Percentiles rank a stretch among this genome's conserved stretches.
Conservation (phyloP, 345 rosid genomes). For the Lumnitzera littorea region DNA sequence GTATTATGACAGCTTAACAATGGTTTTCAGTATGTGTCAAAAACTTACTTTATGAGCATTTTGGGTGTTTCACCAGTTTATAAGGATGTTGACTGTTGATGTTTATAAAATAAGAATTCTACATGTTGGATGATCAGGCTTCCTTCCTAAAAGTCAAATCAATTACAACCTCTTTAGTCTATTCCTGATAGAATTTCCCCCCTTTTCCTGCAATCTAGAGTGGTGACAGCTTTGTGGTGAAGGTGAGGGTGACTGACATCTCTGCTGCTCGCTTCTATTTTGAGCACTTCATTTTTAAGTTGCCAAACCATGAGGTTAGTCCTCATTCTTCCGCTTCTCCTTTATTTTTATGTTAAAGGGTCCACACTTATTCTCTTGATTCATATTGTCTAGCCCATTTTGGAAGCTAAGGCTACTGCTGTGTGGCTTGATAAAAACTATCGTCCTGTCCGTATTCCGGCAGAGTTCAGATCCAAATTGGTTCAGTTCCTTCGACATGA, state of each 20-base stretch:
- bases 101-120: background rate
- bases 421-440: conserved; percentile 83
- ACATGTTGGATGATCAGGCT: background rate
- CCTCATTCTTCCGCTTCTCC: background rate
- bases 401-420: conserved; percentile 71
- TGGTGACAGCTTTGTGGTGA: conserved; percentile 62
- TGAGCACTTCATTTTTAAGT: conserved; percentile 64
- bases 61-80: no score
- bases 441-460: conserved; percentile 67
- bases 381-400: conserved; percentile 35
- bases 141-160: no score
- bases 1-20: no score
- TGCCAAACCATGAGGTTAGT: conserved; percentile 63
- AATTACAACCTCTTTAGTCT: no score
- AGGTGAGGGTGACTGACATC: conserved; percentile 55
- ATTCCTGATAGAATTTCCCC: background rate
- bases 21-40: no score
- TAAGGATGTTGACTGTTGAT: no score
- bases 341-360: background rate
- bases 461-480: conserved; percentile 51
- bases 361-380: background rate
- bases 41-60: background rate
- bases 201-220: conserved; percentile 34
- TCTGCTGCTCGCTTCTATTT: conserved; percentile 73
- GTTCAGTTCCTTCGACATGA: conserved; percentile 38